Evolutionary conservation across 768 basidiomycete genomes (phyloP).

Genomic region (Xerocomus spinulosus): DNA sequence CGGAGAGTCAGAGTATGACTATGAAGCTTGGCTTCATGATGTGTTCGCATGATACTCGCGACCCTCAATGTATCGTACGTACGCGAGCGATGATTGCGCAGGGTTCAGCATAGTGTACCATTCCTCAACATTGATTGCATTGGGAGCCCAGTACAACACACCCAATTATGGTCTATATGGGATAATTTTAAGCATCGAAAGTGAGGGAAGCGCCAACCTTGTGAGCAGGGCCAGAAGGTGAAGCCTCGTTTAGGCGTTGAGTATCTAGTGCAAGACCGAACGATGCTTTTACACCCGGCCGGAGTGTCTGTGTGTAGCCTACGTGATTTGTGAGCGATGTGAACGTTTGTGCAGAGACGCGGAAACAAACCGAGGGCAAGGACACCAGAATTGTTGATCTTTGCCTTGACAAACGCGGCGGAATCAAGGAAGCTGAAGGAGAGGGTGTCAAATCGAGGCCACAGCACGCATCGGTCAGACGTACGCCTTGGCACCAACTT

Average conservation of each 20-base stretch:
- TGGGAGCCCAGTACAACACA: constrained; percentile 10
- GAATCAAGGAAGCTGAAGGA: constrained; percentile 67
- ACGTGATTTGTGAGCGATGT: constrained; percentile 11
- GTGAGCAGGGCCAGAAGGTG: constrained; percentile 65
- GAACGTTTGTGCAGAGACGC: neutral
- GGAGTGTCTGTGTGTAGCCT: constrained; percentile 92
- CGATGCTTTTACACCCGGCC: constrained; percentile 86
- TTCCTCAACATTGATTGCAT: constrained; percentile 10
- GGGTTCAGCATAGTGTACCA: neutral
- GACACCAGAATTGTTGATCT: constrained; percentile 96
- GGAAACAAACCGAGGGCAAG: constrained; percentile 64
- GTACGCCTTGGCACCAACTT: constrained; percentile 94
- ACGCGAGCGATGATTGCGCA: neutral
- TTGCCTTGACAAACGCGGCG: constrained; percentile 93
- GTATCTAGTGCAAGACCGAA: constrained; percentile 97
- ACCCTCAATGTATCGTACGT: neutral
- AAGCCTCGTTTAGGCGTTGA: constrained; percentile 76
- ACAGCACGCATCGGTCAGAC: constrained; percentile 27
- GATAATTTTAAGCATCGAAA: constrained; percentile 58
- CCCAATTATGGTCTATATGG: constrained; percentile 17
- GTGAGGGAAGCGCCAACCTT: constrained; percentile 76
- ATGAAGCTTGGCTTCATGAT: constrained; percentile 75
- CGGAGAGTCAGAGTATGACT: constrained; percentile 72
- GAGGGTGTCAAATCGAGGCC: neutral
- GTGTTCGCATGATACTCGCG: constrained; percentile 55